Base-by-base conservation (phyloP, 306 rosid genomes). In the Argentina anserina region DNA sequence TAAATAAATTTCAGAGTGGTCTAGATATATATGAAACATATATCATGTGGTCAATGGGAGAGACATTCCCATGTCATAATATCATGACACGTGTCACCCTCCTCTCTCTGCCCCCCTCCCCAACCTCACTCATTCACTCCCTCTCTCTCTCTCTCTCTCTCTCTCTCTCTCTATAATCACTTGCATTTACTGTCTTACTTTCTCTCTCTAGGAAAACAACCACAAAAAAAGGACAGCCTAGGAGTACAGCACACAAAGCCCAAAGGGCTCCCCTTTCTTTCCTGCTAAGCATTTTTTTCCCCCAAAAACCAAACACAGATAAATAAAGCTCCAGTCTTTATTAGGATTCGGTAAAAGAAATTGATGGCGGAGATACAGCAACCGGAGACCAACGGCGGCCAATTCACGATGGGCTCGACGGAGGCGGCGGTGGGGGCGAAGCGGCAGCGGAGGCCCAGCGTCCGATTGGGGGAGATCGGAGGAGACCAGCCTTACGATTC, bases 401-500 rank as follows among this genome's bases (percentile, higher is more conserved):
- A 59, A 29, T 59, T 83, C 33, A 67, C 75, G 78, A 42, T 70
- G 55, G 79, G 70, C 61, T 52, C 98, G 3, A 56, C 76, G 21
- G 99, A 89, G 70, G 76, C 91, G 26, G 76, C 91, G 31, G 76
- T 89, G 21, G 96, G 82, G 68, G 76, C 95, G 23, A 94, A 91
- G 88, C 94, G 99, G 0, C 97, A 91, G 77, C 74, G 99, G 8
- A 80, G 95, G 25, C 99, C 99, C 1, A 94, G 97, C 66, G 97
- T 94, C 65, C 88, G 97, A 65, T 84, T 94, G 55, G 99, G 97
- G 46, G 97, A 94, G 73, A 91, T 94, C 86, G 99, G 92, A n/a
- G 90, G 90, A 45, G 97, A 91, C 87, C 96, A 82, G 72, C 86
- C 87, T 42, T 89, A 86, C 76, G 97, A 94, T 52, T 81, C 95